Conservation (phyloP, 2,329 filamentous ascomycete genomes). For the Ophiostoma sp. region DNA sequence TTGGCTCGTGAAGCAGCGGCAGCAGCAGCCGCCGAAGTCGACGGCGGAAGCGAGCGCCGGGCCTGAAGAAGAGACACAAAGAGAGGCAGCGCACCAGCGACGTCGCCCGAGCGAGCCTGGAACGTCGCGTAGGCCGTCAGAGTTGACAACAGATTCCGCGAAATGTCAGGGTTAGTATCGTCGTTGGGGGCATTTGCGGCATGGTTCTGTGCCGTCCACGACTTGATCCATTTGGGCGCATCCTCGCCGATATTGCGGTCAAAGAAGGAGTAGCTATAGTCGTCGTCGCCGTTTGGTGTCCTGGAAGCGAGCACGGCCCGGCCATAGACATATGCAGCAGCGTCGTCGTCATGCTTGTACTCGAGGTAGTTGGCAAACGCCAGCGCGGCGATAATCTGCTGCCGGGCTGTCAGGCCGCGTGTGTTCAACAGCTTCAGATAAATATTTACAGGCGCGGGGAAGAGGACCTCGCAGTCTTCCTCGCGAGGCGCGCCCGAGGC, state of each 20-base stretch:
- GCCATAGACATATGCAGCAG: slow-evolving; percentile 26
- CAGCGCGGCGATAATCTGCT: slow-evolving; percentile 78
- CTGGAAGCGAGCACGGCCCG: slow-evolving; percentile 25
- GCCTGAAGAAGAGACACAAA: slow-evolving; percentile 82
- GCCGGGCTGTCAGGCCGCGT: slow-evolving; percentile 72
- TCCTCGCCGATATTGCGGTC: slow-evolving; percentile 10
- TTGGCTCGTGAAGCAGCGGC: not conserved
- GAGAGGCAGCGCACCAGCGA: slow-evolving; percentile 73
- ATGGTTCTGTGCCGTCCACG: slow-evolving; percentile 26
- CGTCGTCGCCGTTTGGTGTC: not conserved
- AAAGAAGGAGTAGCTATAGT: not conserved
- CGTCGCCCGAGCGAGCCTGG: slow-evolving; percentile 67
- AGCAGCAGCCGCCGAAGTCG: slow-evolving; percentile 22
- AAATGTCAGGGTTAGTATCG: slow-evolving; percentile 41
- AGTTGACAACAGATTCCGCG: slow-evolving; percentile 70
- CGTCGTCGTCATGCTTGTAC: slow-evolving; percentile 58
- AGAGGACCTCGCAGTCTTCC: slow-evolving; percentile 71
- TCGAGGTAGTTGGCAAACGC: slow-evolving; percentile 84
- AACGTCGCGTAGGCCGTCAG: slow-evolving; percentile 78
- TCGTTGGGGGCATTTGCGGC: slow-evolving; percentile 47
- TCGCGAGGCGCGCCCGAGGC: slow-evolving; percentile 66
- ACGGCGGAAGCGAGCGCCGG: slow-evolving; percentile 59
- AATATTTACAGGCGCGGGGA: slow-evolving; percentile 68
- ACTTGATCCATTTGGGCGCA: slow-evolving; percentile 19
- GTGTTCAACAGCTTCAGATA: slow-evolving; percentile 83